Conservation (phyloP, 805 yeast genomes). For the Tetrapisispora arboricola region DNA sequence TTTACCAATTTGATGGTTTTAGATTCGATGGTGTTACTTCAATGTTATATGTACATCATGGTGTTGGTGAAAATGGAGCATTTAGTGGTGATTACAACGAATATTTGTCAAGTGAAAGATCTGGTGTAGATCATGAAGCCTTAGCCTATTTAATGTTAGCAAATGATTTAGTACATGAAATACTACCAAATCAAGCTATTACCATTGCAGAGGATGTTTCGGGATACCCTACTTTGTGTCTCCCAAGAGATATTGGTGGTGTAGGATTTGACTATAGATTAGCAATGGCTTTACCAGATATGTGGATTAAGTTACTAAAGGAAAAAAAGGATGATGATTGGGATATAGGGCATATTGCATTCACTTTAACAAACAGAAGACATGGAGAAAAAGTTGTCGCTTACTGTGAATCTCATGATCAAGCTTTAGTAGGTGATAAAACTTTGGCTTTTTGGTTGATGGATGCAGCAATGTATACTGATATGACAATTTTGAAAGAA, state of each 20-base stretch:
- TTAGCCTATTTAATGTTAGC: slow-evolving; percentile 81
- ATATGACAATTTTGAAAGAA: slow-evolving; percentile 72
- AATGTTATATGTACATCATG: slow-evolving; percentile 88
- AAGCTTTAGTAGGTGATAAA: slow-evolving; percentile 95
- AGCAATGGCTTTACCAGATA: slow-evolving; percentile 96
- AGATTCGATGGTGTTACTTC: slow-evolving; percentile 95
- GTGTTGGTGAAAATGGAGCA: slow-evolving; percentile 70
- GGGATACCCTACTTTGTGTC: slow-evolving; percentile 92
- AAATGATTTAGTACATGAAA: slow-evolving; percentile 58
- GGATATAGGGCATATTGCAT: slow-evolving; percentile 74
- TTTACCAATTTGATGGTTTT: slow-evolving; percentile 85
- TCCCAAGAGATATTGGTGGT: slow-evolving; percentile 68
- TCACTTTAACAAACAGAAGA: slow-evolving; percentile 79
- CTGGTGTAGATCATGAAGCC: slow-evolving; percentile 80
- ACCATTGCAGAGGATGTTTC: slow-evolving; percentile 95
- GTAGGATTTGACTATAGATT: slow-evolving; percentile 88
- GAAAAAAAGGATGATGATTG: slow-evolving; percentile 81
- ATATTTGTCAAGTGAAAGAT: slow-evolving; percentile 57
- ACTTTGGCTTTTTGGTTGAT: slow-evolving; percentile 95
- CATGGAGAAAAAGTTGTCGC: slow-evolving; percentile 82
- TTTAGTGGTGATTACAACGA: slow-evolving; percentile 91
- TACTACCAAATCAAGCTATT: slow-evolving; percentile 44
- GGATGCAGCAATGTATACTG: slow-evolving; percentile 97
- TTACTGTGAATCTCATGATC: slow-evolving; percentile 93
- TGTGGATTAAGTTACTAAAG: slow-evolving; percentile 94